phyloP scores from a whole-genome alignment of 441 rosid genomes.

The Euphorbia celastroides region DNA sequence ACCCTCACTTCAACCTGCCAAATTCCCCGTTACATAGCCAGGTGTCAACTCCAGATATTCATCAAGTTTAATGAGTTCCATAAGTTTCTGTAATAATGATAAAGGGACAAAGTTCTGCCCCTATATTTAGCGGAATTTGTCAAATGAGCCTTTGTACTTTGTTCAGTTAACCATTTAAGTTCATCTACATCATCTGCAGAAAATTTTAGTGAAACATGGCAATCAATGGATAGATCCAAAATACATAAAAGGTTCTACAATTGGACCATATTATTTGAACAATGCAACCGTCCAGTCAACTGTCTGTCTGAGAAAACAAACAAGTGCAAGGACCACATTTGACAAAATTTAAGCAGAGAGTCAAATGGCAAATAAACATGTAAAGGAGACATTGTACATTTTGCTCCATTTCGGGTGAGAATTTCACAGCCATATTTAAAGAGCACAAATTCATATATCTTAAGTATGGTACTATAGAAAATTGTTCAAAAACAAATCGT shows the following conservation, averaged over 20 bases:
- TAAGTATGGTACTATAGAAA: background rate
- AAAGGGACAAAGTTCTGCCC: background rate
- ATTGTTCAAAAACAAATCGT: background rate
- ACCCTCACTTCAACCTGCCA: constrained; percentile 49
- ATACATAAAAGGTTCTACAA: too few relatives aligned
- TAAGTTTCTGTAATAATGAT: background rate
- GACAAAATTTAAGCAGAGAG: background rate
- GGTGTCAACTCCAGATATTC: background rate
- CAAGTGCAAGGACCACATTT: background rate
- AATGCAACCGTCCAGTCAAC: too few relatives aligned
- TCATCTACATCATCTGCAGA: background rate
- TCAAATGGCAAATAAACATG: background rate
- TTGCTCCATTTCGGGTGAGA: background rate
- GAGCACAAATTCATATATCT: background rate
- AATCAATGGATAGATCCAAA: too few relatives aligned
- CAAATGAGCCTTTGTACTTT: background rate
- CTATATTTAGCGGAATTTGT: background rate
- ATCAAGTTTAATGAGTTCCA: background rate
- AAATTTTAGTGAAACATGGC: background rate
- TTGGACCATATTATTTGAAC: background rate
- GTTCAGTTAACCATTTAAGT: background rate
- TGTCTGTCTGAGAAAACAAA: too few relatives aligned
- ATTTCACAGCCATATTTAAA: background rate
- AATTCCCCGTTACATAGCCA: background rate
- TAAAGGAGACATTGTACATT: background rate